phyloP scores from a whole-genome alignment of 306 rosid species.

The Cyclanthera cordifolia region DNA sequence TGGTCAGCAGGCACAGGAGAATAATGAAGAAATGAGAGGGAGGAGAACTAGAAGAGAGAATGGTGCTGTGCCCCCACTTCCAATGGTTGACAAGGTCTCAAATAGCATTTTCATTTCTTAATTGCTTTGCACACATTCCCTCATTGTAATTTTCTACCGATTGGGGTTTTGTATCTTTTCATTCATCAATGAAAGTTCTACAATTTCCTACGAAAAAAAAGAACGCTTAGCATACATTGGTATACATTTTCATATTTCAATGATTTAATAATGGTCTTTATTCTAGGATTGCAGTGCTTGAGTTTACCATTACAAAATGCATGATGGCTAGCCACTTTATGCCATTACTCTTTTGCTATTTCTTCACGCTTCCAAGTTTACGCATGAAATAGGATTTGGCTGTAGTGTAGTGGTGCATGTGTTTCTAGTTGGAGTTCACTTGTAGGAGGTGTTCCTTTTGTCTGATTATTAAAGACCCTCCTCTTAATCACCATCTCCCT shows the following conservation, averaged over 20 bases:
- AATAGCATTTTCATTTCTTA: slow-evolving; percentile 3
- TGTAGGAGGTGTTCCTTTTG: not conserved
- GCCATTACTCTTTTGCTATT: not conserved
- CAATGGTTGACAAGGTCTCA: slow-evolving; percentile 56
- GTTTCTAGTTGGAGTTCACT: not conserved
- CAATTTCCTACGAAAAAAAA: too few species aligned
- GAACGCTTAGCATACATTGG: not conserved
- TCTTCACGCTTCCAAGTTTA: not conserved
- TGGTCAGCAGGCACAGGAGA: slow-evolving; percentile 51
- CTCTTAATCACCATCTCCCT: not conserved
- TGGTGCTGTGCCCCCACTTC: slow-evolving; percentile 38
- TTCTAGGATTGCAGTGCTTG: not conserved
- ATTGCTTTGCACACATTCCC: not conserved
- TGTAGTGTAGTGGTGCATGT: not conserved
- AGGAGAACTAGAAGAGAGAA: slow-evolving; percentile 59
- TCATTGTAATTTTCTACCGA: too few species aligned
- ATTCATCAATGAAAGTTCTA: too few species aligned
- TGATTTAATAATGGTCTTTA: not conserved
- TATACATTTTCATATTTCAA: not conserved
- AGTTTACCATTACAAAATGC: not conserved
- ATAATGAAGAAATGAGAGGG: slow-evolving; percentile 59
- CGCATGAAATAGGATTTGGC: not conserved
- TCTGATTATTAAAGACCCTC: not conserved
- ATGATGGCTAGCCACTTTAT: not conserved
- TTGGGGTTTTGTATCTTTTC: too few species aligned